Conservation (phyloP, 176 grass and related monocot genomes). For the Lolium multiflorum region DNA sequence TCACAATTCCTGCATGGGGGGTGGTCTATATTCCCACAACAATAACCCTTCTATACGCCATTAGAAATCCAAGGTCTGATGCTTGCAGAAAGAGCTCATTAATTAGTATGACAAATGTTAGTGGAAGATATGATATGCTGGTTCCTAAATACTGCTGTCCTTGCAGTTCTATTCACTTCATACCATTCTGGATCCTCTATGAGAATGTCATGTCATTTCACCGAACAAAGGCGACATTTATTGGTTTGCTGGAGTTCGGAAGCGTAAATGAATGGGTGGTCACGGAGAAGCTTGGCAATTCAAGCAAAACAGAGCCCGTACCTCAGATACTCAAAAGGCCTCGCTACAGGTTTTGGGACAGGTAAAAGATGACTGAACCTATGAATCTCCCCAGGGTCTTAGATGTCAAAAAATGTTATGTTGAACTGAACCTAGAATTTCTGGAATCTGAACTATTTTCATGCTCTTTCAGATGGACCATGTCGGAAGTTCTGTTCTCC, state of each 20-base stretch:
- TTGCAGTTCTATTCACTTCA: slow-evolving; percentile 76
- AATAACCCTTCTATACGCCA: slow-evolving; percentile 84
- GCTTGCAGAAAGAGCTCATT: slow-evolving; percentile 15
- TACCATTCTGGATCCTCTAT: slow-evolving; percentile 97
- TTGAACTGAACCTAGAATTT: background rate
- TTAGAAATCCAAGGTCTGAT: slow-evolving; percentile 81
- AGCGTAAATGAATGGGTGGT: slow-evolving; percentile 94
- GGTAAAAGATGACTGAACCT: slow-evolving; percentile 45
- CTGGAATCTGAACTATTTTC: background rate
- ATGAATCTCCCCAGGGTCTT: background rate
- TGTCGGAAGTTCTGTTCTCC: slow-evolving; percentile 70
- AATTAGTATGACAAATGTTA: slow-evolving; percentile 5
- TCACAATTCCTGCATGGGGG: slow-evolving; percentile 78
- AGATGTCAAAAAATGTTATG: background rate
- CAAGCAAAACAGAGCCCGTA: slow-evolving; percentile 40
- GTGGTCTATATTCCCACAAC: slow-evolving; percentile 84
- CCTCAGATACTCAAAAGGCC: slow-evolving; percentile 67
- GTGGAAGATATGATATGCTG: background rate
- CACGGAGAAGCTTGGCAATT: slow-evolving; percentile 82
- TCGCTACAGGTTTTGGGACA: slow-evolving; percentile 64
- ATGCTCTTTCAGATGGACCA: slow-evolving; percentile 57
- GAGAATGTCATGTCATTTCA: slow-evolving; percentile 99
- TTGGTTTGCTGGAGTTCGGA: slow-evolving; percentile 82
- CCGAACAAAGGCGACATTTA: slow-evolving; percentile 78
- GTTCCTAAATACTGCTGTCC: slow-evolving; percentile 37